Evolutionary conservation across 2,329 filamentous ascomycete genomes (phyloP).

Genomic region (Elsinoe australis): DNA sequence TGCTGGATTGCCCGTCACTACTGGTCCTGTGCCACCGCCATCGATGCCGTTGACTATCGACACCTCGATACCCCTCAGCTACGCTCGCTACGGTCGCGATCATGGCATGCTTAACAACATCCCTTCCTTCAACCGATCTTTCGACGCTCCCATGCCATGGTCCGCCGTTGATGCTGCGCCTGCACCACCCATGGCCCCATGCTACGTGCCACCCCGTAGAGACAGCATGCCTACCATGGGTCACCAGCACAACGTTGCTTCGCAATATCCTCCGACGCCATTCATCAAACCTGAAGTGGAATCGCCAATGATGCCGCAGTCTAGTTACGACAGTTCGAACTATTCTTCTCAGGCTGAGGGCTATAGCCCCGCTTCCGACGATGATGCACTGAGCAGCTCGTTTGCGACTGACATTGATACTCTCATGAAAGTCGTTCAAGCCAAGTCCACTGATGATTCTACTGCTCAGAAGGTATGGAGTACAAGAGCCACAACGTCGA

Average conservation of each 20-base stretch:
- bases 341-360: slow-evolving; percentile 21
- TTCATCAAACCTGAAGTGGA: slow-evolving; percentile 38
- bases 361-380: slow-evolving; percentile 8
- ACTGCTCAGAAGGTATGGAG: slow-evolving; percentile 4
- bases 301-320: slow-evolving; percentile 29
- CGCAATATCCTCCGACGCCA: slow-evolving; percentile 27
- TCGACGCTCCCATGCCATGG: background rate
- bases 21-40: background rate
- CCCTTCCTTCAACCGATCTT: background rate
- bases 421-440: slow-evolving; percentile 81
- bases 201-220: background rate
- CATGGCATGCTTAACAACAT: no score
- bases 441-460: slow-evolving; percentile 41
- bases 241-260: slow-evolving; percentile 23
- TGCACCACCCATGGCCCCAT: background rate
- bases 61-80: no score
- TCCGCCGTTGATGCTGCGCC: background rate
- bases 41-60: background rate
- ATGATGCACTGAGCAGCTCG: slow-evolving; percentile 9
- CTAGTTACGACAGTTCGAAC: slow-evolving; percentile 27
- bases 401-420: slow-evolving; percentile 27
- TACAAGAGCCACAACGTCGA: background rate
- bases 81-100: no score
- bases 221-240: slow-evolving; percentile 5
- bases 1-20: background rate